Percentiles rank a stretch among this genome's conserved stretches.
Conservation (phyloP, 208 protist genomes). For the Acanthamoeba lenticulata region DNA sequence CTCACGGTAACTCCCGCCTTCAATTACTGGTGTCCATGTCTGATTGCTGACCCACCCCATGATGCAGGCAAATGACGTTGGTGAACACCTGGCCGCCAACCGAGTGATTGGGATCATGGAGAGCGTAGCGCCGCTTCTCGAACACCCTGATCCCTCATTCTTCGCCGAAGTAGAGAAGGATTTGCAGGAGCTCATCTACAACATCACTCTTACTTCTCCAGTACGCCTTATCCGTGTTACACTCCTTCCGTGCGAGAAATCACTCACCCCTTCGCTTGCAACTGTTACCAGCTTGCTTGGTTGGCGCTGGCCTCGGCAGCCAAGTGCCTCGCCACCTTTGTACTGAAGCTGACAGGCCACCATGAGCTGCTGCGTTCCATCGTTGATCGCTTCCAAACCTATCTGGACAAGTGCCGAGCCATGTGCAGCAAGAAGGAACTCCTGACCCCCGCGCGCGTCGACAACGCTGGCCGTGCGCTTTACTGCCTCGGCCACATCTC, state of each 20-base stretch:
- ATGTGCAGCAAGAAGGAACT: neutral
- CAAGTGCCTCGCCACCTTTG: slow-evolving; percentile 10
- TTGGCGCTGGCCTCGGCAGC: neutral
- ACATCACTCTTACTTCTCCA: neutral
- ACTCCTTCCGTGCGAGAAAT: neutral
- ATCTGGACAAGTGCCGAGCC: slow-evolving; percentile 23
- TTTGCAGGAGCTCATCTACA: slow-evolving; percentile 50
- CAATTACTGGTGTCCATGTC: too few species aligned
- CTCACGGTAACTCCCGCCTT: neutral
- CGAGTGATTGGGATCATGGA: slow-evolving; percentile 33
- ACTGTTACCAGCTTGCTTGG: neutral
- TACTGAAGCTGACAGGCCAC: slow-evolving; percentile 11
- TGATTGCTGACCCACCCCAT: too few species aligned
- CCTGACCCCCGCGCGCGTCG: neutral
- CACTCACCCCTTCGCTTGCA: neutral
- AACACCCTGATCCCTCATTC: slow-evolving; percentile 21
- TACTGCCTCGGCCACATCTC: slow-evolving; percentile 43
- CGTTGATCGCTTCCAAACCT: neutral
- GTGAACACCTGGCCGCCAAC: slow-evolving; percentile 25
- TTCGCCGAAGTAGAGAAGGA: slow-evolving; percentile 26
- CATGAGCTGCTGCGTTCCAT: neutral
- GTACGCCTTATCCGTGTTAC: neutral
- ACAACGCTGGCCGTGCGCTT: neutral
- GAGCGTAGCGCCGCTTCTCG: neutral
- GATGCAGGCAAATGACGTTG: neutral